phyloP scores from a whole-genome alignment of 1,139 yeast genomes.

The Nakaseomyces uthaithaninus region DNA sequence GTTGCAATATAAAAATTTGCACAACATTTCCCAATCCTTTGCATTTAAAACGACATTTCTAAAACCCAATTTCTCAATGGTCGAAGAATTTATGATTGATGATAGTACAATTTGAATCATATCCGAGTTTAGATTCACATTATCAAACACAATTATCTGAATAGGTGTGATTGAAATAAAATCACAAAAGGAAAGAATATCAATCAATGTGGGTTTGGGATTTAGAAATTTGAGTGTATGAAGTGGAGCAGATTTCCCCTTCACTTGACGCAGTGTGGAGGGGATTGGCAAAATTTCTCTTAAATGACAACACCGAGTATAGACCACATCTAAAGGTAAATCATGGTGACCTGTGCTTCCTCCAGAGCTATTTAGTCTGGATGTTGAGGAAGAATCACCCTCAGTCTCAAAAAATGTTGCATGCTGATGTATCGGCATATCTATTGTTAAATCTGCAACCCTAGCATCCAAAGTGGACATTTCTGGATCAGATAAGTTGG shows the following conservation, averaged over 20 bases:
- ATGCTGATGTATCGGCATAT: conserved; percentile 61
- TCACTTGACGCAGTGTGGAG: conserved; percentile 67
- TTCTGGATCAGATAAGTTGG: background rate
- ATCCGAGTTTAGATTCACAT: conserved; percentile 68
- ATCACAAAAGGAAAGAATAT: conserved; percentile 79
- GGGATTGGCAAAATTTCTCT: conserved; percentile 70
- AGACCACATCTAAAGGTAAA: conserved; percentile 54
- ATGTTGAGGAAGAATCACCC: conserved; percentile 10
- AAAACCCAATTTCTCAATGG: conserved; percentile 63
- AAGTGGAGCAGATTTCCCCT: conserved; percentile 65
- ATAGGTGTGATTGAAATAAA: conserved; percentile 80
- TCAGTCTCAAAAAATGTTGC: conserved; percentile 45
- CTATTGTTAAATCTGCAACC: conserved; percentile 38
- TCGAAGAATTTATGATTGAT: conserved; percentile 49
- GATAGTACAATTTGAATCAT: conserved; percentile 67
- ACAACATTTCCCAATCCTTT: conserved; percentile 64
- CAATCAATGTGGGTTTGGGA: conserved; percentile 86
- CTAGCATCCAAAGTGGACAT: conserved; percentile 18
- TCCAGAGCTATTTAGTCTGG: background rate
- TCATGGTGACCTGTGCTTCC: conserved; percentile 19
- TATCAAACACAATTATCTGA: conserved; percentile 70
- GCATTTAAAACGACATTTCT: conserved; percentile 70
- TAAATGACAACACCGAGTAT: conserved; percentile 68
- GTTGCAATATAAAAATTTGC: conserved; percentile 60
- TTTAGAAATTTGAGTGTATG: conserved; percentile 72